Base-by-base conservation (phyloP, 352 stramenopile species). In the Globisporangium okanoganense region DNA sequence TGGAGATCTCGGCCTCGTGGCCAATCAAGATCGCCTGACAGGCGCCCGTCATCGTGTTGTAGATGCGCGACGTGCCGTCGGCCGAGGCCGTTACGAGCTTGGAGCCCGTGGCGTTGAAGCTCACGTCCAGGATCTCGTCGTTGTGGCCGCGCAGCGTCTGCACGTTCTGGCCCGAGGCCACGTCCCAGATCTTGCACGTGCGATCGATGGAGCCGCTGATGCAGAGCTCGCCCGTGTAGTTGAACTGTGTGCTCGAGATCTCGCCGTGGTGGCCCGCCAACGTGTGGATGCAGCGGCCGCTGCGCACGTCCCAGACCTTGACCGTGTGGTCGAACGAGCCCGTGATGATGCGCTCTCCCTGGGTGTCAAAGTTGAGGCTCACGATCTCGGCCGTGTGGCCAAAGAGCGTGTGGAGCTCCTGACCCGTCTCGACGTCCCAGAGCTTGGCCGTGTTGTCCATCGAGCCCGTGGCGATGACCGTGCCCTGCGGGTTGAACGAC, bases 361-460 rank as follows among this genome's bases (percentile, higher is more conserved):
- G 80, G 0, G 87, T 97, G 67, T 98, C 90, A 60, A 98, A 98
- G 68, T 97, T 97, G 1, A 98, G 67, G 47, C 79, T 96, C 54
- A 98, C 90, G 62, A 98, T 98, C 61, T 98, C 94, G 6, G 92
- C 95, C 7, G 90, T 97, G 73, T 98, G 95, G 1, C 94, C 91
- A 36, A 97, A 85, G 13, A 98, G 70, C 13, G 87, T 98, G 72
- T 98, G 90, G 55, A 98, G 69, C 58, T 96, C 96, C 58, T 97
- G 86, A 0, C 95, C 94, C 2, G 92, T 97, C 67, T 98, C 92
- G 35, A 98, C 92, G 57, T 98, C 94, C 91, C 92, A 98, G 31
- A 98, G 75, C 64, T 96, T 95, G n/a, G 94, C 89, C 38, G 92
- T 98, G 73, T 97, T 97, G 72, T 98, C 94, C 92, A 98, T 98